phyloP scores from a whole-genome alignment of 139 green algal genomes.

The Pycnococcus provasolii region DNA sequence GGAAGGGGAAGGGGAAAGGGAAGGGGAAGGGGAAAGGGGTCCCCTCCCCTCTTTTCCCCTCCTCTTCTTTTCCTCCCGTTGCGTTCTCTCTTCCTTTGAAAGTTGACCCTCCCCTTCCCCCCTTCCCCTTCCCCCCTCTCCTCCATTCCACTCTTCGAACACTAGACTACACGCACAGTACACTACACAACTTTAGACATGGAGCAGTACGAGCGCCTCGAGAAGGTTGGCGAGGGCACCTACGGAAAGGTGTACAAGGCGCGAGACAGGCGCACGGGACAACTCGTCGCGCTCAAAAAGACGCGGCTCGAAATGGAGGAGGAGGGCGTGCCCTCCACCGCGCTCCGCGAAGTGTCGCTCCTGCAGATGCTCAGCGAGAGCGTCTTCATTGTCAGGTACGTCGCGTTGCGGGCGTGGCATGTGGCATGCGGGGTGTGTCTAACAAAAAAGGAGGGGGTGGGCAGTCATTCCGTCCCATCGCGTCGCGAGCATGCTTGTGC shows the following conservation, averaged over 20 bases:
- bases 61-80: no score
- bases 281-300: slow-evolving; percentile 94
- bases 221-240: slow-evolving; percentile 92
- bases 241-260: slow-evolving; percentile 98
- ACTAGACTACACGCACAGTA: no score
- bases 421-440: no score
- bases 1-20: no score
- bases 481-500: slow-evolving; percentile 6
- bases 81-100: no score
- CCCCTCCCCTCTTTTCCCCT: no score
- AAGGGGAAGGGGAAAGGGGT: no score
- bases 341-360: slow-evolving; percentile 90
- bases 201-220: slow-evolving; percentile 86
- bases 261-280: slow-evolving; percentile 57
- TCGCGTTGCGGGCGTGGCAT: neutral
- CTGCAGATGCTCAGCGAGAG: slow-evolving; percentile 83
- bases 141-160: no score
- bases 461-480: neutral
- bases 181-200: slow-evolving; percentile 26
- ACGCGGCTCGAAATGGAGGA: slow-evolving; percentile 95
- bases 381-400: slow-evolving; percentile 58
- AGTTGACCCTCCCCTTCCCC: no score
- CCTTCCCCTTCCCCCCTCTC: no score
- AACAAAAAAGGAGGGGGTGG: slow-evolving; percentile 1
- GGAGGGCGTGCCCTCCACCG: slow-evolving; percentile 92